A percentile compares a stretch with the other conserved stretches of the same genome.
Evolutionary conservation across 495 filamentous ascomycete species (phyloP).

Genomic region (Podospora bellae-mahoneyi): DNA sequence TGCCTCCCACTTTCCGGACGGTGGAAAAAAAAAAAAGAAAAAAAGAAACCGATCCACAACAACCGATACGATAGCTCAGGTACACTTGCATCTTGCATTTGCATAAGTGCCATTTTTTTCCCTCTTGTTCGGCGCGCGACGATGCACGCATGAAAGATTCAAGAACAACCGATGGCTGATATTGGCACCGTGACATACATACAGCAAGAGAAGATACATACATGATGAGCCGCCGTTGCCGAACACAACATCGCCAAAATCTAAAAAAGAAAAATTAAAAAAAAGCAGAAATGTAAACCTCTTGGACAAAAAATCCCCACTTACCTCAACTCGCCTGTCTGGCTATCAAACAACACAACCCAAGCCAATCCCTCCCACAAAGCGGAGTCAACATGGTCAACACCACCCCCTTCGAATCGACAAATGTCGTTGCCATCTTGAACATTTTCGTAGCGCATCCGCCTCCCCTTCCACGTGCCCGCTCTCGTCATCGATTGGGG

Average conservation of each 20-base stretch:
- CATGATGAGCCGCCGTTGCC: background rate
- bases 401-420: background rate
- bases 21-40: background rate
- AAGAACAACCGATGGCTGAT: background rate
- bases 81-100: background rate
- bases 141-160: background rate
- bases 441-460: background rate
- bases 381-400: background rate
- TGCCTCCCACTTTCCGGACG: background rate
- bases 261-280: background rate
- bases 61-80: background rate
- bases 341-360: background rate
- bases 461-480: background rate
- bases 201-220: background rate
- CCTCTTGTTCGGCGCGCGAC: background rate
- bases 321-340: background rate
- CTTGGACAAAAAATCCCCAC: background rate
- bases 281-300: background rate
- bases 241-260: background rate
- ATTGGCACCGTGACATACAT: background rate
- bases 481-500: background rate
- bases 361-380: background rate
- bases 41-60: background rate
- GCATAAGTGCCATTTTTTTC: background rate
- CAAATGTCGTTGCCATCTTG: background rate